Conservation (phyloP, 73 alveolate genomes). For the Tetrahymena borealis region DNA sequence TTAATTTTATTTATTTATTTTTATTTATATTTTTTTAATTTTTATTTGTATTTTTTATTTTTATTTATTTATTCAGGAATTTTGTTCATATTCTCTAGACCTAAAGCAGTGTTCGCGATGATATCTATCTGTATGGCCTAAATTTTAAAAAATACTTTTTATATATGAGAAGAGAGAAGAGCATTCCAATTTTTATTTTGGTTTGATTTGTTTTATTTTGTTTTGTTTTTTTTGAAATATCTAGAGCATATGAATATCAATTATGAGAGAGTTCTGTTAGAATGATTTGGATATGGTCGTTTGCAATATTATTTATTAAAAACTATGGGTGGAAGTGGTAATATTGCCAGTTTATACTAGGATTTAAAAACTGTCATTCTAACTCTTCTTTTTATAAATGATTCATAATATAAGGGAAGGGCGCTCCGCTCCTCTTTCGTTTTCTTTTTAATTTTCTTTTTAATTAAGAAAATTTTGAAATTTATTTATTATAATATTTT, state of each 20-base stretch:
- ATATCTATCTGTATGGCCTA: neutral
- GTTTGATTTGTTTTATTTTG: neutral
- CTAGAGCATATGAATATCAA: neutral
- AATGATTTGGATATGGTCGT: neutral
- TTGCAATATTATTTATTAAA: neutral
- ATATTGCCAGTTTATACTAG: neutral
- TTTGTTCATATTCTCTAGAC: neutral
- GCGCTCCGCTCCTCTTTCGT: conserved; percentile 5
- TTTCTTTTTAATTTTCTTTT: neutral
- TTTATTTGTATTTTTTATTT: neutral
- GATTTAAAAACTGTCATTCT: neutral
- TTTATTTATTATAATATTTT: neutral
- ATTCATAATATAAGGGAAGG: neutral
- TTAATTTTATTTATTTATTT: no score
- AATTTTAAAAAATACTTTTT: neutral
- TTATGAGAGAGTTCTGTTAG: neutral
- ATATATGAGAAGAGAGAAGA: neutral
- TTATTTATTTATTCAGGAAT: neutral
- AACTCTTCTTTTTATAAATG: neutral
- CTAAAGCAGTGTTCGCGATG: neutral
- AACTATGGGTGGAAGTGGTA: neutral
- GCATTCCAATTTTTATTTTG: neutral
- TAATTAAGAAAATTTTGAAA: neutral
- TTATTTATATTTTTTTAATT: no score
- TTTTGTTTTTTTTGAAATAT: neutral